Evolutionary conservation across 2,329 filamentous ascomycete genomes (phyloP), one percentile per base, ranked within the genome.

Genomic region (Xylariales sp.): DNA sequence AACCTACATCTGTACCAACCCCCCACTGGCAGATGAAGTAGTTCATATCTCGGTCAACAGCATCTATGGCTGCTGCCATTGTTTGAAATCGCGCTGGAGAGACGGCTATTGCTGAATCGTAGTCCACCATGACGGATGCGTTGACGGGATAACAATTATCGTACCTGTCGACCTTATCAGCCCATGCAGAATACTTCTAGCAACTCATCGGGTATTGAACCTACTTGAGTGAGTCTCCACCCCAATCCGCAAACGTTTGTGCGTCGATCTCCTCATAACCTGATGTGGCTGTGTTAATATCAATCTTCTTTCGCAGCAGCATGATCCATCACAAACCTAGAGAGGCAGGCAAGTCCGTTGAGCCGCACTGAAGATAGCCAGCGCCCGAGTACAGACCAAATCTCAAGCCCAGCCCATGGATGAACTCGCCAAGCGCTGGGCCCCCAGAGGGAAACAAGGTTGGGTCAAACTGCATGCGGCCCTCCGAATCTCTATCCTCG

Each of bases 21-120:
- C 70, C 72, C 72, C 72, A 76, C 49, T 76, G 72, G 43, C 72
- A 76, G 7, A 74, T 60, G 24, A 69, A 68, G 41, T 72, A 74
- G 4, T 69, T 50, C 2, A 74, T 66, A 5, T 65, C 54, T 1
- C 65, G 60, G n/a, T 62, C 51, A 1, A 63, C 57, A 0, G 52
- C 48, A 4, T 63, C 54, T 1, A 75, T 52, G 0, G 64, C 61
- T 0, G 55, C 47, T 1, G 65, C 65, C 70, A 75, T 76, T 31
- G 62, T 67, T 8, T 65, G 49, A 40, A 72, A 71, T 0, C 69
- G 63, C 1, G 56, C 45, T 0, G 63, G 58, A 0, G 66, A 66
- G 4, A 63, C 61, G 2, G 60, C 59, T 16, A 59, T 63, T 0
- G 60, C 54, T 0, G 59, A 60, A 6, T 55, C 55, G 14, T 64